Percentiles rank a stretch among this genome's conserved stretches.
phyloP scores from a whole-genome alignment of 1,139 yeast genomes.

The Protomyces inundatus region DNA sequence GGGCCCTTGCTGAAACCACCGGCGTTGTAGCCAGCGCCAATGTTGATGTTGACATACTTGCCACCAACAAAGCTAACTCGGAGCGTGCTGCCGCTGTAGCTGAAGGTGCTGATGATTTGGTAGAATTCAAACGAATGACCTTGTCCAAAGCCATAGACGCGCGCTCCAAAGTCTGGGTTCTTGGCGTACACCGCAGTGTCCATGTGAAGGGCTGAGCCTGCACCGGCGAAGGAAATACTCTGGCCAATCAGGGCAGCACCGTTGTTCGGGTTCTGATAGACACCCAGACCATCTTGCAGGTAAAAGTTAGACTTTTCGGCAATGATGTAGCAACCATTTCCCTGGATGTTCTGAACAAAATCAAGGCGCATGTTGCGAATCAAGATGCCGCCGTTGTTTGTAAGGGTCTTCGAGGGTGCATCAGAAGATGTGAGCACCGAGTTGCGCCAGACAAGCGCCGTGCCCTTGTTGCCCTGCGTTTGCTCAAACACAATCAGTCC shows the following conservation, averaged over 20 bases:
- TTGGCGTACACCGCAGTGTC: not conserved
- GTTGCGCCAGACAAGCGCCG: constrained; percentile 4
- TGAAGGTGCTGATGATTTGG: not conserved
- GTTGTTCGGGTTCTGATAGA: constrained; percentile 2
- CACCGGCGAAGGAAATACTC: constrained; percentile 1
- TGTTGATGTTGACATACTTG: not conserved
- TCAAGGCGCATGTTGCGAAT: constrained; percentile 9
- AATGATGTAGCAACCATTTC: constrained; percentile 14
- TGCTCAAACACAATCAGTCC: constrained; percentile 14
- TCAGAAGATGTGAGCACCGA: not conserved
- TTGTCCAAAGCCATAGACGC: constrained; percentile 7
- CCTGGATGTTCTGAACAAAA: constrained; percentile 8
- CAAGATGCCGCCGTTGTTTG: constrained; percentile 14
- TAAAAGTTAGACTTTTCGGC: constrained; percentile 1
- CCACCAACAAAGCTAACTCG: not conserved
- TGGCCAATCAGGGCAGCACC: not conserved
- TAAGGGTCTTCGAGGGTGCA: not conserved
- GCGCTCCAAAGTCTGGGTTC: constrained; percentile 5
- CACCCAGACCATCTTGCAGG: constrained; percentile 11
- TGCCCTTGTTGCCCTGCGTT: constrained; percentile 4
- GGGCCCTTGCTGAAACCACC: not conserved
- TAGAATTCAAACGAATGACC: constrained; percentile 10
- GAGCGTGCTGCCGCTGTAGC: not conserved
- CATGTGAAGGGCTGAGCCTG: constrained; percentile 1
- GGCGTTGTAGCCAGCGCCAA: constrained; percentile 3